Evolutionary conservation across 257 asterid species (phyloP), one percentile per base, ranked within the genome.

Genomic region (Plantago major): DNA sequence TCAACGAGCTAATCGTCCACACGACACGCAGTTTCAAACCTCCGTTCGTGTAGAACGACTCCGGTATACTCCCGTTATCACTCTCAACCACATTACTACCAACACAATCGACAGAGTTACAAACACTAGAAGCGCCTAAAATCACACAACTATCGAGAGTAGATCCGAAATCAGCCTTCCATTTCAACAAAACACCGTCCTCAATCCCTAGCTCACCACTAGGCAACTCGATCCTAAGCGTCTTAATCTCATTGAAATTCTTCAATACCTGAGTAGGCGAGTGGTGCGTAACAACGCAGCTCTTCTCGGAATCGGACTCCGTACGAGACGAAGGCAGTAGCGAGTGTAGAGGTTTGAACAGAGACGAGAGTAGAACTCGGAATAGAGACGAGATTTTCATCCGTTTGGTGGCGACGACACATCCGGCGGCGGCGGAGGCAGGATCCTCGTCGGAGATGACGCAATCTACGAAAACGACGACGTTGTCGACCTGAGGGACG

Each of bases 1-100:
- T 86, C 61, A 89, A 73, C 55, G 97, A 86, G 71, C 96, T 89
- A 46, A 89, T 89, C 3, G 96, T 89, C 96, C 96, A 89, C 17
- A 89, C 96, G 9, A 89, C 96, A 5, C 96, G 87, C 78, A 89
- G 53, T 37, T 86, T 89, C 75, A 89, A 67, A 9, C 95, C 96
- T 14, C 96, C 96, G 16, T 86, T 89, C 0, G 94, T 84, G 79
- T 89, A 84, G 70, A 86, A 89, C 1, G 96, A 83, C 66, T 88
- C 96, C 0, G 96, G 96, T 70, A 88, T 85, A 62, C 88, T 83
- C 52, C 92, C 95, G 51, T 71, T 83, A 59, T 88, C 94, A 14
- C 28, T 64, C 51, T 76, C 90, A 16, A 67, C 74, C 2, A 17
- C 68, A 45, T 10, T 45, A 55, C 60, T 53, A 50, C 45, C 66